Percentiles rank a stretch among this genome's conserved stretches.
phyloP scores from a whole-genome alignment of 768 basidiomycete genomes.

The Gelatoporia subvermispora region DNA sequence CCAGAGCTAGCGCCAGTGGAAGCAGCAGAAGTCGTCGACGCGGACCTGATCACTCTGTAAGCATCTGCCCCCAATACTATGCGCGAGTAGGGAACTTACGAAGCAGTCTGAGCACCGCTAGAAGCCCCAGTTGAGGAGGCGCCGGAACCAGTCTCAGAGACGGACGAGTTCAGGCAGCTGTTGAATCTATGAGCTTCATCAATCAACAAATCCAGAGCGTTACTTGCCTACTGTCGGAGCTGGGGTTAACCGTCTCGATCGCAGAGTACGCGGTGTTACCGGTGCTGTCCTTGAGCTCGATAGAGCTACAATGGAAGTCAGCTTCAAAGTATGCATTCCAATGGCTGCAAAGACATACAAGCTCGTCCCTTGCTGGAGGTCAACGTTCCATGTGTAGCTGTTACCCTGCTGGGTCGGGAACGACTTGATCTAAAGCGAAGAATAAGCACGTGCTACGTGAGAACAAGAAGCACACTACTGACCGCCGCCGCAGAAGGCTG shows the following conservation, averaged over 20 bases:
- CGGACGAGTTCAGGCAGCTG: slow-evolving; percentile 24
- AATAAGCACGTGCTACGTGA: neutral
- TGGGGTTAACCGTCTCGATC: slow-evolving; percentile 21
- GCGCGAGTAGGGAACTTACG: too few relatives aligned
- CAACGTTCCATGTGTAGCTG: slow-evolving; percentile 49
- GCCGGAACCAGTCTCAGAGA: slow-evolving; percentile 9
- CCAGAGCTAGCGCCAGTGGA: slow-evolving; percentile 14
- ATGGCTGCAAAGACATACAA: slow-evolving; percentile 33
- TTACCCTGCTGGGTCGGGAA: slow-evolving; percentile 44
- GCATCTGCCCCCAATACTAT: neutral
- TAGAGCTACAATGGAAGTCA: slow-evolving; percentile 36
- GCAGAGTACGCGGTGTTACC: slow-evolving; percentile 51
- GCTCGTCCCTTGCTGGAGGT: slow-evolving; percentile 37
- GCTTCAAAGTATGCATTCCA: neutral
- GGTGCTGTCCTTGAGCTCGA: slow-evolving; percentile 52
- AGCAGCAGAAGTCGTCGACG: slow-evolving; percentile 3
- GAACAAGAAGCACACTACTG: slow-evolving; percentile 12
- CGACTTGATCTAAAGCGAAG: slow-evolving; percentile 40
- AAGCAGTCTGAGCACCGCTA: too few relatives aligned
- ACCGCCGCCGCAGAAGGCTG: slow-evolving; percentile 51
- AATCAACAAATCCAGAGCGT: too few relatives aligned
- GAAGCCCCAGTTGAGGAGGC: neutral
- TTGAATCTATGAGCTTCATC: too few relatives aligned
- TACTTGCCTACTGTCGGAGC: slow-evolving; percentile 6
- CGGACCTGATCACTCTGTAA: neutral